Evolutionary conservation across 176 grass and related monocot genomes (phyloP).

Genomic region (Stipa capillata): DNA sequence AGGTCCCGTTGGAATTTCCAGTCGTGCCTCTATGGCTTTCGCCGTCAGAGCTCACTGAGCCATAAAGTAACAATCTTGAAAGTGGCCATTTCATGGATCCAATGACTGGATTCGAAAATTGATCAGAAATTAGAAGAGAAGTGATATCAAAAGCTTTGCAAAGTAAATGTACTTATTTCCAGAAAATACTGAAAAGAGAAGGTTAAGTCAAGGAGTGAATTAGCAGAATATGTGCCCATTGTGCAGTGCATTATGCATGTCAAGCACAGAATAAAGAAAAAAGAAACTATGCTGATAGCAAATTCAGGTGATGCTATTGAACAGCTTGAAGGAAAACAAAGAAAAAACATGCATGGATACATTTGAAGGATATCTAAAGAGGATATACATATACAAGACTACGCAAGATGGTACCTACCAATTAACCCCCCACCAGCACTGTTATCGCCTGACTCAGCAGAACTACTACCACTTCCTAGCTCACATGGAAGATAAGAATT

Average conservation of each 20-base stretch:
- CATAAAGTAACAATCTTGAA: slow-evolving; percentile 60
- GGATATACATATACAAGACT: not conserved
- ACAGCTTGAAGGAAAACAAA: not conserved
- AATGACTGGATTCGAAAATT: slow-evolving; percentile 52
- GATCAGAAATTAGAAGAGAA: slow-evolving; percentile 1
- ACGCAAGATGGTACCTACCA: slow-evolving; percentile 40
- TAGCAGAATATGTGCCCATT: not conserved
- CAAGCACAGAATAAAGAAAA: not conserved
- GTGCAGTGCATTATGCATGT: slow-evolving; percentile 4
- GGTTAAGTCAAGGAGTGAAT: not conserved
- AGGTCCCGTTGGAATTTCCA: slow-evolving; percentile 42
- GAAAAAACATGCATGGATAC: too few species aligned
- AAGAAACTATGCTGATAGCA: not conserved
- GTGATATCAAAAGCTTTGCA: not conserved
- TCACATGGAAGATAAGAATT: slow-evolving; percentile 93
- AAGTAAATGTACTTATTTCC: slow-evolving; percentile 4
- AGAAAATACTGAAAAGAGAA: not conserved
- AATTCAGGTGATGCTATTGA: not conserved
- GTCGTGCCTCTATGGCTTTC: slow-evolving; percentile 41
- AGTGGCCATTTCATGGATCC: slow-evolving; percentile 98
- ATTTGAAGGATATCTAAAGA: too few species aligned
- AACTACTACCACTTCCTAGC: slow-evolving; percentile 88
- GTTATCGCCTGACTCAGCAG: slow-evolving; percentile 47
- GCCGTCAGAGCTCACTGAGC: slow-evolving; percentile 65
- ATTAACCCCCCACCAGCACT: slow-evolving; percentile 89